Evolutionary conservation across 805 yeast genomes (phyloP).

Genomic region (Clavispora carvajalis): DNA sequence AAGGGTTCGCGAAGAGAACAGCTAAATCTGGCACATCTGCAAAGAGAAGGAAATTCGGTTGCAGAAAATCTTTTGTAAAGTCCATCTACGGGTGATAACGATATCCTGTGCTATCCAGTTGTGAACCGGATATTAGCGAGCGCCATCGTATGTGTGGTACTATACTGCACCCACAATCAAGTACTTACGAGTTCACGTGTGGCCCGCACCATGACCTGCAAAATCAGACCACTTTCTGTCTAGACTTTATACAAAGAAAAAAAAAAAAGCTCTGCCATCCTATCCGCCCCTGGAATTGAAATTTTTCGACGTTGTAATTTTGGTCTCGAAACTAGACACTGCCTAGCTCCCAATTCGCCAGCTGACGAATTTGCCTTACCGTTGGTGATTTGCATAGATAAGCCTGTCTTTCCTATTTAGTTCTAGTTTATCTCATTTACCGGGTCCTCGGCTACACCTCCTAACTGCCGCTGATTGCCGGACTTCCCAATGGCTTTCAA

Average conservation of each 20-base stretch:
- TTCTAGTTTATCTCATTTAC: neutral
- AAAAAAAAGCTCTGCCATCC: too few species aligned
- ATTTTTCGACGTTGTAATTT: neutral
- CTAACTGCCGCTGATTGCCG: neutral
- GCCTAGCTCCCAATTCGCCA: neutral
- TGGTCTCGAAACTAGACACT: neutral
- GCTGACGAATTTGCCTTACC: neutral
- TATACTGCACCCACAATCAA: neutral
- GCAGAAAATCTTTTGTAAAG: too few species aligned
- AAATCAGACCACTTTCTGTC: constrained; percentile 9
- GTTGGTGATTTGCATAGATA: neutral
- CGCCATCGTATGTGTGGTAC: neutral
- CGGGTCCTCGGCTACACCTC: neutral
- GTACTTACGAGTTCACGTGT: constrained; percentile 2
- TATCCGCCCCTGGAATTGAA: neutral
- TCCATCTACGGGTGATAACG: too few species aligned
- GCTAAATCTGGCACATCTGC: too few species aligned
- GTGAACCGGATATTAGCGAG: neutral
- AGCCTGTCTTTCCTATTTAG: neutral
- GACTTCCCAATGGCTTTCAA: neutral
- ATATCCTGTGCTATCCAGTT: too few species aligned
- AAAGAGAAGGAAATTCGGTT: too few species aligned
- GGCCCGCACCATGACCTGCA: neutral
- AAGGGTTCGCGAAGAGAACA: too few species aligned
- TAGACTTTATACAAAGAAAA: constrained; percentile 5